A percentile compares a stretch with the other conserved stretches of the same genome.
These are phyloP conservation scores for Trichopus zeylanicus DNA, from an alignment of 116 monocot species.

Conservation along the genomic window DNA sequence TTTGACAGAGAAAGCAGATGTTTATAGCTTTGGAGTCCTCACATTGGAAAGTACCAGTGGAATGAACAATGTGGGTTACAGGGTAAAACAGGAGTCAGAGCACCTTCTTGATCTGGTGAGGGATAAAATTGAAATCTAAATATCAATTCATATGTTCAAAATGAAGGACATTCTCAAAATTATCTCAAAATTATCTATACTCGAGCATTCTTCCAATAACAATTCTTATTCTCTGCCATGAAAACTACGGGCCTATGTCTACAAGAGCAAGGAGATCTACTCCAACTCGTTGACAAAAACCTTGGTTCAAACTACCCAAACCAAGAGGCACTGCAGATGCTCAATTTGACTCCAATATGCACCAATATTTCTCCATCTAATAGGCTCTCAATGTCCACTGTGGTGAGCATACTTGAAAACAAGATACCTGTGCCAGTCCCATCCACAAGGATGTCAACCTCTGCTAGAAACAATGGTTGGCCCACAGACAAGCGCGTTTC, in stretches of 20 bases:
- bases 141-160: no score
- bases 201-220: no score
- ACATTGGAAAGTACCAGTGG: constrained; percentile 35
- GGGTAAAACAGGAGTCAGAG: constrained; percentile 11
- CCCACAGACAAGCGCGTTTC: no score
- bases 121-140: background rate
- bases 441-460: background rate
- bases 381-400: constrained; percentile 44
- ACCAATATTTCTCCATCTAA: constrained; percentile 37
- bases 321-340: constrained; percentile 31
- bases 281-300: constrained; percentile 43
- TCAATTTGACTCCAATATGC: constrained; percentile 38
- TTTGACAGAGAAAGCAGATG: constrained; percentile 56
- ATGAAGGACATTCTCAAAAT: no score
- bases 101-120: constrained; percentile 45
- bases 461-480: background rate
- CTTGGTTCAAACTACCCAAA: constrained; percentile 37
- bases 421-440: constrained; percentile 1
- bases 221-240: background rate
- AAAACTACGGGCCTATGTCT: constrained; percentile 33
- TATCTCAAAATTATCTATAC: no score
- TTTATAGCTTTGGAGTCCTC: constrained; percentile 45
- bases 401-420: constrained; percentile 39
- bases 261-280: constrained; percentile 29
- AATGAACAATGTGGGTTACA: constrained; percentile 21